Evolutionary conservation across 2,329 filamentous ascomycete genomes (phyloP).

Genomic region (Aspergillus sp.): DNA sequence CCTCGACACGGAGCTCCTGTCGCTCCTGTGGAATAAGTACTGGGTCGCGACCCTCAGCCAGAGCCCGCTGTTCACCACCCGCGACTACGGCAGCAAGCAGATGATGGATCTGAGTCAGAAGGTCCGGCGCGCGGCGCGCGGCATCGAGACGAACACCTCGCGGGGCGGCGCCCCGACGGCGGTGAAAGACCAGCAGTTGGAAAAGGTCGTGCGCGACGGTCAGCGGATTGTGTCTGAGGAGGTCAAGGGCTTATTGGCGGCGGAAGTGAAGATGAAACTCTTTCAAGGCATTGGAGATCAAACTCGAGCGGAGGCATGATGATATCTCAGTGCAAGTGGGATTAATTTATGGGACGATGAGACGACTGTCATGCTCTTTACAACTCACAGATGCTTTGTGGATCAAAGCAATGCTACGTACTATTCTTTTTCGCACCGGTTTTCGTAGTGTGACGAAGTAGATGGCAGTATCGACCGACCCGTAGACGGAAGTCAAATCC

Average conservation of each 20-base stretch:
- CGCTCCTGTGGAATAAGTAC: conserved; percentile 97
- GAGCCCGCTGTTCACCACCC: conserved; percentile 84
- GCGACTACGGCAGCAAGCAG: conserved; percentile 89
- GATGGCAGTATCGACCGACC: neutral
- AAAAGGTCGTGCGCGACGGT: conserved; percentile 56
- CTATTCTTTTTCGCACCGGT: neutral
- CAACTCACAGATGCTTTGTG: neutral
- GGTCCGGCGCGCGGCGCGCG: conserved; percentile 63
- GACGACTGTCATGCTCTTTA: neutral
- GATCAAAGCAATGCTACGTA: neutral
- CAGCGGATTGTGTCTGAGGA: conserved; percentile 60
- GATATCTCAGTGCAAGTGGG: neutral
- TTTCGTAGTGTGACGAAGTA: neutral
- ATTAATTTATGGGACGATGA: neutral
- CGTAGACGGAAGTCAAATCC: too few relatives aligned
- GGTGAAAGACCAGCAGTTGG: conserved; percentile 46
- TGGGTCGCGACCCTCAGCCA: conserved; percentile 90
- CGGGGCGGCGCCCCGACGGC: conserved; percentile 27
- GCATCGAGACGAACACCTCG: conserved; percentile 32
- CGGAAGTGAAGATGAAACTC: conserved; percentile 53
- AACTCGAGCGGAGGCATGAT: conserved; percentile 15
- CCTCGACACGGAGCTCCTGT: conserved; percentile 81
- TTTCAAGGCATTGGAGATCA: conserved; percentile 45
- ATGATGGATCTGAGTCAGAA: conserved; percentile 85
- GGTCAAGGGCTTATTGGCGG: conserved; percentile 44